Base-by-base conservation (phyloP, 1,284 basidiomycete genomes). In the Leccinum pachyderme region DNA sequence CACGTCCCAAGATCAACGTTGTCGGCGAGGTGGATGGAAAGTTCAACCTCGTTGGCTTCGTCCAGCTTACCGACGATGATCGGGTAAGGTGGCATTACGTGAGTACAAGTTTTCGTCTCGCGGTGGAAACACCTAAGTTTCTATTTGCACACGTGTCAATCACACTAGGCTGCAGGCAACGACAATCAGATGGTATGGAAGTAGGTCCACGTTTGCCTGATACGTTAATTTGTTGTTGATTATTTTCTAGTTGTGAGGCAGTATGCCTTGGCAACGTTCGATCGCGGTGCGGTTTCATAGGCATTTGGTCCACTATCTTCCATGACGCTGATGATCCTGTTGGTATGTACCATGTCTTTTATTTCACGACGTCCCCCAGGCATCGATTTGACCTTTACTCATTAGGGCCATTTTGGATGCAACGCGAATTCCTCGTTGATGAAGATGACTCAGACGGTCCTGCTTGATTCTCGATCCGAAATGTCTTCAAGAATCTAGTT, bases 31-130 rank as follows among this genome's bases (percentile, higher is more conserved):
- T 82, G 59, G 72, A 75, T 12, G 74, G 74, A 2, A 67, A 72
- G 24, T 72, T 75, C 4, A 72, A 69, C 0, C 77, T 88, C 66
- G 67, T 69, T 3, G 87, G 87, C 5, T 73, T 64, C 37, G 80
- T 87, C n/a, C 73, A 74, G 54, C 73, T 88, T 61, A 82, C 81
- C 0, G 72, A 75, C 0, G 83, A 87, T 52, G 72, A 77, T 54
- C 74, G 83, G 35, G 68, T 87, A 9, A 76, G 80, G 49, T 86
- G 83, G 83, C 78, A 81, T 65, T 86, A 83, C 65, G 86, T 87
- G 63, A 66, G 84, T 62, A 52, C 35, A 39, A 5, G 51, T 49
- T 15, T 27, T 27, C 24, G 39, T 31, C 29, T 51, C 28, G 49
- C 4, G n/a, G 11, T 13, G 33, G 11, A n/a, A 28, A 29, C 24